These are phyloP conservation scores for Malus hybrid DNA, from an alignment of 331 rosid species.

Conservation along the genomic window DNA sequence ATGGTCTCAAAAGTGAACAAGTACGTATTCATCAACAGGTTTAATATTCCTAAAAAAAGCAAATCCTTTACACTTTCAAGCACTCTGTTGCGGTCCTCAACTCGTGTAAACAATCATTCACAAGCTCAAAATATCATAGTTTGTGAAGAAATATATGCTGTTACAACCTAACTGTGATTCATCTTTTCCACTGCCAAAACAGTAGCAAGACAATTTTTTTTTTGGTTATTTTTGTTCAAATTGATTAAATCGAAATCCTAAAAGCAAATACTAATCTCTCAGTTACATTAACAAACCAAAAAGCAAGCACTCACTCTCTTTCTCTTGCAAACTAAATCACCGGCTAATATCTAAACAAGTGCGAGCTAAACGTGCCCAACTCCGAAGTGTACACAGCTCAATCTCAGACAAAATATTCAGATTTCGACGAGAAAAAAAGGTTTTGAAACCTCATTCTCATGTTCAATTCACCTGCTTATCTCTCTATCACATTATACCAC, in stretches of 20 bases:
- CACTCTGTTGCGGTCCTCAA: not conserved
- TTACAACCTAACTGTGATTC: not conserved
- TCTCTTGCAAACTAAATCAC: not conserved
- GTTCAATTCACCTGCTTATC: not conserved
- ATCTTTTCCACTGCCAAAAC: not conserved
- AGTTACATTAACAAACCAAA: not conserved
- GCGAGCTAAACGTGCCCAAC: not conserved
- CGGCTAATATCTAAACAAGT: not conserved
- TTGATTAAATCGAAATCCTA: not conserved
- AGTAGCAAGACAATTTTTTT: not conserved
- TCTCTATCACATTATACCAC: not conserved
- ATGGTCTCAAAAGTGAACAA: not conserved
- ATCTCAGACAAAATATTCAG: not conserved
- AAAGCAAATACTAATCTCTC: not conserved
- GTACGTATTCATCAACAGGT: not conserved
- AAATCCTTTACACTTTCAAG: not conserved
- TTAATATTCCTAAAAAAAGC: not conserved
- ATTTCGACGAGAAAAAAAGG: not conserved
- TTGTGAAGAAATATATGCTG: not conserved
- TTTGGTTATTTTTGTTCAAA: not conserved
- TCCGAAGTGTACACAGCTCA: not conserved
- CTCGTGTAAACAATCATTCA: not conserved
- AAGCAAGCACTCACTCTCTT: not conserved
- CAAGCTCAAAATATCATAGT: not conserved
- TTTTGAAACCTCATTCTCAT: not conserved